These are phyloP conservation scores for Lactarius psammicola DNA, from an alignment of 768 basidiomycete genomes.

Conservation along the genomic window DNA sequence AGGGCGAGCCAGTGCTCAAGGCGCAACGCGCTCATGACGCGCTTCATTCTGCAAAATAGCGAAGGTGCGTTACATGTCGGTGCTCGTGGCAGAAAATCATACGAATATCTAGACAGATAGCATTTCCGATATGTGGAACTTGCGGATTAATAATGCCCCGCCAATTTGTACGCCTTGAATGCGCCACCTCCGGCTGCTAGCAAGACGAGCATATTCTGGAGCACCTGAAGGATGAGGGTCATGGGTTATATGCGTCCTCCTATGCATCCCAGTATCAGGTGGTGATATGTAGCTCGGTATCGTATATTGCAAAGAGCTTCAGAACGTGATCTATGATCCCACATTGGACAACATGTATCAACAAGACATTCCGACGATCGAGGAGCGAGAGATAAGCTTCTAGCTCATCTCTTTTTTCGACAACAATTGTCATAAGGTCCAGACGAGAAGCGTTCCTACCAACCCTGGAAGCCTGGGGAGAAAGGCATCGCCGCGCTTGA, in stretches of 20 bases:
- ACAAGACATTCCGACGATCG: conserved; percentile 47
- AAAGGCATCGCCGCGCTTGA: conserved; percentile 48
- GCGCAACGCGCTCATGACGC: conserved; percentile 47
- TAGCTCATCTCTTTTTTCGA: conserved; percentile 34
- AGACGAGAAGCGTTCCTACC: conserved; percentile 43
- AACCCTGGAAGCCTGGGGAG: conserved; percentile 47
- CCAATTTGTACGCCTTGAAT: conserved; percentile 71
- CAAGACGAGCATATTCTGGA: too few relatives aligned
- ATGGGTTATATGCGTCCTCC: conserved; percentile 62
- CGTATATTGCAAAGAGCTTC: conserved; percentile 70
- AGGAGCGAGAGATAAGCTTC: conserved; percentile 62
- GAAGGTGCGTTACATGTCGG: conserved; percentile 47
- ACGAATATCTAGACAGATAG: conserved; percentile 38
- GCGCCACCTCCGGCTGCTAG: conserved; percentile 72
- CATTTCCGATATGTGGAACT: conserved; percentile 60
- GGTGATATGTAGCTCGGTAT: conserved; percentile 71
- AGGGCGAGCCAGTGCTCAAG: conserved; percentile 36
- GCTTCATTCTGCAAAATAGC: conserved; percentile 53
- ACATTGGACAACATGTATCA: conserved; percentile 48
- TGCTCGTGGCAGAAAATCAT: not conserved
- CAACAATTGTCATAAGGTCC: conserved; percentile 30
- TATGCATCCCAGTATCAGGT: conserved; percentile 43
- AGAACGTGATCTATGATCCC: conserved; percentile 69
- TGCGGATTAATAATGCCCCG: conserved; percentile 57
- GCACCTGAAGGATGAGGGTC: conserved; percentile 58